Evolutionary conservation across 306 rosid genomes (phyloP).

Genomic region (Sicyos edulis): DNA sequence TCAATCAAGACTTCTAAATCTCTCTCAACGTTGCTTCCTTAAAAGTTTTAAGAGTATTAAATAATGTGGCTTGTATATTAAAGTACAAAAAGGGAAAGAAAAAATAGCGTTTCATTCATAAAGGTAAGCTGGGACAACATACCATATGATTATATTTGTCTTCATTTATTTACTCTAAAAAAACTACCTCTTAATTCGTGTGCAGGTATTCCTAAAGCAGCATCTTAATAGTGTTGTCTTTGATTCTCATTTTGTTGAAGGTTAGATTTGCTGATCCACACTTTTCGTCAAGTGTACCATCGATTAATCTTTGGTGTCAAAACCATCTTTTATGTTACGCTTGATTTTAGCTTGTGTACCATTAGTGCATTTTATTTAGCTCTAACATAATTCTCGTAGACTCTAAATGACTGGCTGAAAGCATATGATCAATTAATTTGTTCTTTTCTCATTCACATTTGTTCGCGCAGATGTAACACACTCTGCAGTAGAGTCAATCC

Average conservation of each 20-base stretch:
- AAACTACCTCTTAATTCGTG: too few relatives aligned
- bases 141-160: constrained; percentile 10
- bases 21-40: background rate
- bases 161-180: too few relatives aligned
- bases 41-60: background rate
- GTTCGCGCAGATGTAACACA: constrained; percentile 27
- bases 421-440: background rate
- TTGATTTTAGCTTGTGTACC: background rate
- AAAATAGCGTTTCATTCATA: background rate
- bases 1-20: background rate
- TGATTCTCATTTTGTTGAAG: constrained; percentile 54
- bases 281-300: too few relatives aligned
- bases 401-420: background rate
- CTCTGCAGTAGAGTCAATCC: constrained; percentile 20
- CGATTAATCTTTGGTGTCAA: background rate
- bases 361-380: background rate
- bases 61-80: background rate
- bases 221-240: constrained; percentile 54
- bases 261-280: constrained; percentile 34
- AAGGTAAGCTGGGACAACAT: background rate
- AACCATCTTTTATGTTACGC: background rate
- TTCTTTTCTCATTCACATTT: constrained; percentile 14
- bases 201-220: constrained; percentile 87
- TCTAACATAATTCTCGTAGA: background rate
- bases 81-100: background rate